Evolutionary conservation across 176 grass and related monocot genomes (phyloP).

Genomic region (Chloris gayana): DNA sequence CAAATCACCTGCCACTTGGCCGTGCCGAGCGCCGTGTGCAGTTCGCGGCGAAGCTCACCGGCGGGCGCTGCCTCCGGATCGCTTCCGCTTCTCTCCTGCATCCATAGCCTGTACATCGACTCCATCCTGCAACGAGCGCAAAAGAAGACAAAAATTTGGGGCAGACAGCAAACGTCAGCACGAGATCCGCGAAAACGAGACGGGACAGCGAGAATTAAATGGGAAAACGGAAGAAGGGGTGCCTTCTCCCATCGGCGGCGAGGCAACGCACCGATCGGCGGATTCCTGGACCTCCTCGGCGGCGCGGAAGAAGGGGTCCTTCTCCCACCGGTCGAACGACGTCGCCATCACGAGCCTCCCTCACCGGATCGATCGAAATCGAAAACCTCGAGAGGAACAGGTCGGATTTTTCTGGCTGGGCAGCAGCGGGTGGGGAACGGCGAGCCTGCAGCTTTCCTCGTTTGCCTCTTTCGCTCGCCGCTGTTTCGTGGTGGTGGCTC

Average conservation of each 20-base stretch:
- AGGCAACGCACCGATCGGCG: constrained; percentile 57
- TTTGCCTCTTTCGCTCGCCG: constrained; percentile 30
- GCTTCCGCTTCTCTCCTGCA: constrained; percentile 42
- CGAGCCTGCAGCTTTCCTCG: neutral
- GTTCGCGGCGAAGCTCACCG: constrained; percentile 57
- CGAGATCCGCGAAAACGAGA: constrained; percentile 12
- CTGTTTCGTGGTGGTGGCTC: constrained; percentile 23
- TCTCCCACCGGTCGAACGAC: constrained; percentile 93
- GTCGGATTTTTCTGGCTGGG: constrained; percentile 2
- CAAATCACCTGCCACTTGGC: constrained; percentile 84
- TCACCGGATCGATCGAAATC: constrained; percentile 11
- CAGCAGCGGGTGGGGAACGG: neutral
- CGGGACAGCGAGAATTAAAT: neutral
- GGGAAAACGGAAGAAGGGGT: neutral
- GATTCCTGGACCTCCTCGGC: constrained; percentile 94
- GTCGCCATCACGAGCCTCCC: constrained; percentile 56
- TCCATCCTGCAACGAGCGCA: constrained; percentile 57
- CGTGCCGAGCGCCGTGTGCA: constrained; percentile 73
- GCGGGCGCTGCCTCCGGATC: neutral
- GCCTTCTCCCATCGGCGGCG: neutral
- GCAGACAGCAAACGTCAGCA: neutral
- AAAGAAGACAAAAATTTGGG: neutral
- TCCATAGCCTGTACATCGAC: constrained; percentile 71
- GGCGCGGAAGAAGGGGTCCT: constrained; percentile 86
- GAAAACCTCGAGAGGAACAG: constrained; percentile 18